Base-by-base conservation (phyloP, 140 eudicot species). In the Cichorium intybus region DNA sequence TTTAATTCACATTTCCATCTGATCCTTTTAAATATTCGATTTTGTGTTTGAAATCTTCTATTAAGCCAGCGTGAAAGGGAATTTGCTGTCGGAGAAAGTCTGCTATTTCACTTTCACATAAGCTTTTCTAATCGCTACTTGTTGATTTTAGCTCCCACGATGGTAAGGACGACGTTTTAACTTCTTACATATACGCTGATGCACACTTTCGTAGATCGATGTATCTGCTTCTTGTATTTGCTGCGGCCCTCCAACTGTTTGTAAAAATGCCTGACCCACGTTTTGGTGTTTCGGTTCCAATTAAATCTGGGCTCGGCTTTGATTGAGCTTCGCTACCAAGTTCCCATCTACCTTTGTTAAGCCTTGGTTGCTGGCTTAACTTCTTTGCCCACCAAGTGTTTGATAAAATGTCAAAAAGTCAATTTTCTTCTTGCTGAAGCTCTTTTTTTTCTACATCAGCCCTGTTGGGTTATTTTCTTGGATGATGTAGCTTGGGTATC, bases 201-300 rank as follows among this genome's bases (percentile, higher is more conserved):
- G 24, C 28, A 52, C 34, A 9, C 33, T 12, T 17, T 62, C 7
- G 26, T 29, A 27, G 26, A 10, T 7, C 0, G 21, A 2, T 7
- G 45, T 1, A 11, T 10, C 21, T 29, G 24, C 24, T 43, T 10
- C 39, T 27, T 29, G 31, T 64, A 29, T 47, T 48, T 24, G 27
- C 10, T 3, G 47, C 10, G 47, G 79, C 68, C 2, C 74, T 33
- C 74, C 79, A 74, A 27, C 63, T 74, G 74, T 66, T 74, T 59
- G 79, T 48, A 35, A 29, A 66, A 74, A 66, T 66, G 74, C 69
- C 21, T 50, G 24, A 18, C 55, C 26, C 31, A 53, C 18, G 8
- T 18, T 61, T 51, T 14, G 10, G 14, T 58, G 37, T 58, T 52
- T 55, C 15, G 5, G 3, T 22, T 43, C n/a, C 53, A 59, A 23